Conservation (phyloP, 495 filamentous ascomycete species). For the Penicillium samsonianum region DNA sequence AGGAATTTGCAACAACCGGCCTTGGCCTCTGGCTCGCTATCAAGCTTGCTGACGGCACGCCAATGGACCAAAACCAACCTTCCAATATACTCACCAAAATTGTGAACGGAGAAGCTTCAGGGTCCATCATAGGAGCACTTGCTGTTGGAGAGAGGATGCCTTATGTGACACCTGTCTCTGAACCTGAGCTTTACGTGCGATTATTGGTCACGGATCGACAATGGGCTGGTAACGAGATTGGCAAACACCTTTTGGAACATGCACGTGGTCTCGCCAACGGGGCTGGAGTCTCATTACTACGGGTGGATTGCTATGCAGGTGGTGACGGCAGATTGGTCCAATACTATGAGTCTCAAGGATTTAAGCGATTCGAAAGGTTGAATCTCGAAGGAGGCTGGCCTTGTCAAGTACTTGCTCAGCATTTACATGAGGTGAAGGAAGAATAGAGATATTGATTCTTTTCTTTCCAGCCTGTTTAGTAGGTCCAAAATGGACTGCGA, state of each 20-base stretch:
- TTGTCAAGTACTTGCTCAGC: conserved; percentile 21
- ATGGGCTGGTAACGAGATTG: conserved; percentile 13
- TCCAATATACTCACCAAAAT: not conserved
- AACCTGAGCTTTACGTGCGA: conserved; percentile 22
- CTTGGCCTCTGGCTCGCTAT: conserved; percentile 20
- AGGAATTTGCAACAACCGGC: conserved; percentile 21
- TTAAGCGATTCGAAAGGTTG: conserved; percentile 10
- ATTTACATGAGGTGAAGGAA: conserved; percentile 4
- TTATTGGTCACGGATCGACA: conserved; percentile 19
- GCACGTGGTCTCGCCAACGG: conserved; percentile 13
- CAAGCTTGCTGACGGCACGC: conserved; percentile 10
- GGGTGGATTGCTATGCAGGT: conserved; percentile 24
- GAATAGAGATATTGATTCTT: not conserved
- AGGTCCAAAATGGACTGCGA: not conserved
- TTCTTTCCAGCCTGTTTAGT: not conserved
- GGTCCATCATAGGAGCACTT: conserved; percentile 15
- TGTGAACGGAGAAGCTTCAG: conserved; percentile 7
- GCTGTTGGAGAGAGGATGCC: conserved; percentile 17
- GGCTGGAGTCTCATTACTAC: conserved; percentile 16
- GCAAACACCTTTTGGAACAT: conserved; percentile 20
- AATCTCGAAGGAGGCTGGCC: conserved; percentile 8
- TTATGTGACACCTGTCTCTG: conserved; percentile 16
- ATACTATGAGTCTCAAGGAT: conserved; percentile 25
- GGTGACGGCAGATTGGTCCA: conserved; percentile 17
- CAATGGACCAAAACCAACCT: not conserved